Evolutionary conservation across 768 basidiomycete species (phyloP).

Genomic region (Flagelloscypha sp.): DNA sequence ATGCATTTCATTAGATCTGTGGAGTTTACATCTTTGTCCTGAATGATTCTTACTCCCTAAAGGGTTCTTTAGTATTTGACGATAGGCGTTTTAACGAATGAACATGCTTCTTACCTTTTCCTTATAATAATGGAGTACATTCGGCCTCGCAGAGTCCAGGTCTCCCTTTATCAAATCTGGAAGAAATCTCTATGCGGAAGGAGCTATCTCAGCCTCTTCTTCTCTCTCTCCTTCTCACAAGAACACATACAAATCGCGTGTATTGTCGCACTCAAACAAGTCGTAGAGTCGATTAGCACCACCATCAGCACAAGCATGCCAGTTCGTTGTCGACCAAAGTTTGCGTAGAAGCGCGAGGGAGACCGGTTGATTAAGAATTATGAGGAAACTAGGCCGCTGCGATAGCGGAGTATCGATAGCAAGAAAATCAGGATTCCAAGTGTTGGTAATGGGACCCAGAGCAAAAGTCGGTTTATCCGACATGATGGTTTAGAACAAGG

Average conservation of each 20-base stretch:
- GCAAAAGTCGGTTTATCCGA: too few relatives aligned
- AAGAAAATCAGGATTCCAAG: slow-evolving; percentile 5
- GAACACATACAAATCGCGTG: too few relatives aligned
- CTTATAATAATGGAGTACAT: slow-evolving; percentile 65
- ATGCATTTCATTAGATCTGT: slow-evolving; percentile 97
- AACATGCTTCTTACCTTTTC: slow-evolving; percentile 34
- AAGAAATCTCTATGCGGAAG: slow-evolving; percentile 39
- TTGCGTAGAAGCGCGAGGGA: slow-evolving; percentile 48
- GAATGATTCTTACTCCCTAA: slow-evolving; percentile 59
- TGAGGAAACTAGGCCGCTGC: slow-evolving; percentile 33
- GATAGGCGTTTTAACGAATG: neutral
- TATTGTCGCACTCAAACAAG: slow-evolving; percentile 17
- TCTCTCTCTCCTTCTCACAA: slow-evolving; percentile 1
- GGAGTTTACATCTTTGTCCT: slow-evolving; percentile 71
- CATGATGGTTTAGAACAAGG: too few relatives aligned
- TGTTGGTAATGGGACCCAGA: too few relatives aligned
- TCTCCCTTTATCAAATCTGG: slow-evolving; percentile 93
- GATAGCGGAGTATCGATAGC: slow-evolving; percentile 4
- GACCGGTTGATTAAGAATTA: slow-evolving; percentile 91
- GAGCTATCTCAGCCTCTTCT: neutral
- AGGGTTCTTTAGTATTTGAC: neutral
- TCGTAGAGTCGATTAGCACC: slow-evolving; percentile 84
- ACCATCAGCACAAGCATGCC: slow-evolving; percentile 77
- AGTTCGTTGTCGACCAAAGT: slow-evolving; percentile 46
- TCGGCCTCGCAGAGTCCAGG: slow-evolving; percentile 75